Percentiles rank a stretch among this genome's conserved stretches.
These are phyloP conservation scores for Starmerella apicola DNA, from an alignment of 805 yeast species.

Conservation along the genomic window DNA sequence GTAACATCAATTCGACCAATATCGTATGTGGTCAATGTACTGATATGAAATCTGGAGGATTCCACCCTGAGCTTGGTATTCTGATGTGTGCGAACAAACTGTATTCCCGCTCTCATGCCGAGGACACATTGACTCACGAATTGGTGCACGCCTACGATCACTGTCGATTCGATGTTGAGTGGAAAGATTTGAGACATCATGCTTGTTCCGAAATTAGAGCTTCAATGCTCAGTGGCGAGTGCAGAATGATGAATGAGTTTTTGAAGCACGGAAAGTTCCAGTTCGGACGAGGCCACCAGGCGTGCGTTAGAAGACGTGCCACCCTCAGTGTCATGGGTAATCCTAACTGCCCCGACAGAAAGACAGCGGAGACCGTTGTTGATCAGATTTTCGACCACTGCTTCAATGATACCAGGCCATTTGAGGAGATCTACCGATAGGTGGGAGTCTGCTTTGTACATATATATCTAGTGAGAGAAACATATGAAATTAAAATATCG, in stretches of 20 bases:
- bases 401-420: conserved; percentile 90
- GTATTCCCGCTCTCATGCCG: conserved; percentile 62
- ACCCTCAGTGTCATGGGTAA: conserved; percentile 70
- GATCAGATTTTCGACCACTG: conserved; percentile 86
- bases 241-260: conserved; percentile 80
- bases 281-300: conserved; percentile 75
- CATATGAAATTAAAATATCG: no score
- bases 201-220: conserved; percentile 97
- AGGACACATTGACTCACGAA: conserved; percentile 87
- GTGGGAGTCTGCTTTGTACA: background rate
- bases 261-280: conserved; percentile 38
- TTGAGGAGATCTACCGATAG: conserved; percentile 74
- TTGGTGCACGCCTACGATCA: conserved; percentile 88
- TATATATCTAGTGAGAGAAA: no score
- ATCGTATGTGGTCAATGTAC: conserved; percentile 75
- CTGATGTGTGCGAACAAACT: conserved; percentile 77
- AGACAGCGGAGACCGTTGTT: conserved; percentile 68
- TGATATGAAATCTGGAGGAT: conserved; percentile 80
- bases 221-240: conserved; percentile 84
- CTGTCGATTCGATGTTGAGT: conserved; percentile 74
- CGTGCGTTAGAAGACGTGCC: conserved; percentile 83
- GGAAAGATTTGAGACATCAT: conserved; percentile 76
- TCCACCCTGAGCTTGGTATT: conserved; percentile 80
- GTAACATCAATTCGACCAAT: conserved; percentile 37
- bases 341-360: conserved; percentile 62